Base-by-base conservation (phyloP, 371 early-diverging fungal genomes). In the Massospora cicadina region DNA sequence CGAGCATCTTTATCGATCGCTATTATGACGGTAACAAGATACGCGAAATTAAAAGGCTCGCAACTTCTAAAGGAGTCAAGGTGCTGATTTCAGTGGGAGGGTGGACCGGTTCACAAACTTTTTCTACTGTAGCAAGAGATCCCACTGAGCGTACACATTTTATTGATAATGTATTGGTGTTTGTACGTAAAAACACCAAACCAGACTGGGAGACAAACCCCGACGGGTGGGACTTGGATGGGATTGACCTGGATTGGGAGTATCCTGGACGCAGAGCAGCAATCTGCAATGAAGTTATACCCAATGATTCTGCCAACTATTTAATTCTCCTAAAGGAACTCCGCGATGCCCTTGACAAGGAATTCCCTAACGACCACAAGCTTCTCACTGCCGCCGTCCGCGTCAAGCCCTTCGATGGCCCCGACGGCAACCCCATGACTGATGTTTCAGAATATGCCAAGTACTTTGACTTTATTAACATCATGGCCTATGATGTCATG, bases 51-150 rank as follows among this genome's bases (percentile, higher is more conserved):
- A 76, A 79, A 26, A 43, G 67, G 0, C 56, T 77, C 12, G 82
- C 82, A n/a, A 77, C 82, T 57, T 73, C 73, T 2, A 73, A 69
- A 2, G 70, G 75, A 24, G 79, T 83, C 60, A 71, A 33, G 59
- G 81, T 85, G 29, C 66, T 85, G 28, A 70, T 84, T 24, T 85
- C 88, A 1, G 72, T 89, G 3, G 89, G 89, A 55, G 89, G 89
- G 1, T 89, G 88, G 85, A 83, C 83, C 60, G 87, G 85, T 27
- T 82, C 84, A 3, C 70, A 79, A 54, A 68, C 72, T 21, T 85
- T 88, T 71, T 81, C 81, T 2, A 68, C 74, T 2, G 80, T 89
- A 67, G 79, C 76, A 0, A 76, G 79, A 0, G 64, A 65, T 33
- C 32, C 71, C 2, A 60, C 60, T 1, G 23, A 69, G 0, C 78